These are phyloP conservation scores for Singerocomus inundabilis DNA, from an alignment of 1,284 basidiomycete genomes.

Conservation along the genomic window DNA sequence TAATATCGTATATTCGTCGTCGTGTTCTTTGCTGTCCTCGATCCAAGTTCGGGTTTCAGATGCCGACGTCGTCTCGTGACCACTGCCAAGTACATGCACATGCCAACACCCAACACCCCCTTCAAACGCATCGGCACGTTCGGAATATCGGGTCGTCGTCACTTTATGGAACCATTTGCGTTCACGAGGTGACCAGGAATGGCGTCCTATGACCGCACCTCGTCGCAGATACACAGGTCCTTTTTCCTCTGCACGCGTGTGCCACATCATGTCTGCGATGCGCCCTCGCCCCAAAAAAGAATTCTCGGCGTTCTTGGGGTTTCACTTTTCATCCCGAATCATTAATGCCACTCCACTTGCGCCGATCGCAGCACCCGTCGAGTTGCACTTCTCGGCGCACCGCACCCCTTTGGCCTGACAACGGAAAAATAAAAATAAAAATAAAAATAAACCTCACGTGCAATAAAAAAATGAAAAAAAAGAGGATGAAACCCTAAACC, in stretches of 20 bases:
- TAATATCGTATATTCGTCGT: no score
- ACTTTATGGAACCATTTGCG: no score
- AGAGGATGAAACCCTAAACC: no score
- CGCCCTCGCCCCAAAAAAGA: no score
- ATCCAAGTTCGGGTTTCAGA: neutral
- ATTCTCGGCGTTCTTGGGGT: no score
- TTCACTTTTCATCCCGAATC: slow-evolving; percentile 8
- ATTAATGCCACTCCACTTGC: neutral
- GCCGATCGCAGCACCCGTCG: neutral
- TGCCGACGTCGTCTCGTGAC: neutral
- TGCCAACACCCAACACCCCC: slow-evolving; percentile 9
- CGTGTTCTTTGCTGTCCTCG: neutral
- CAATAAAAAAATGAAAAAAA: no score
- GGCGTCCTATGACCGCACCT: no score
- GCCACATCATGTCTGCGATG: no score
- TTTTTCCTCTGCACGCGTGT: no score
- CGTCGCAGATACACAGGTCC: no score
- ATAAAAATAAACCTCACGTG: no score
- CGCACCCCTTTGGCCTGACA: neutral
- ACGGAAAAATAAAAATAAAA: neutral
- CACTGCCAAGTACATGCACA: neutral
- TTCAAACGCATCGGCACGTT: slow-evolving; percentile 11
- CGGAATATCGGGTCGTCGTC: slow-evolving; percentile 1
- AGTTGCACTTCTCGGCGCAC: slow-evolving; percentile 5
- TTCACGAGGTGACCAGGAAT: neutral